Base-by-base conservation (phyloP, 139 green algal species). In the Tetraselmis chui region DNA sequence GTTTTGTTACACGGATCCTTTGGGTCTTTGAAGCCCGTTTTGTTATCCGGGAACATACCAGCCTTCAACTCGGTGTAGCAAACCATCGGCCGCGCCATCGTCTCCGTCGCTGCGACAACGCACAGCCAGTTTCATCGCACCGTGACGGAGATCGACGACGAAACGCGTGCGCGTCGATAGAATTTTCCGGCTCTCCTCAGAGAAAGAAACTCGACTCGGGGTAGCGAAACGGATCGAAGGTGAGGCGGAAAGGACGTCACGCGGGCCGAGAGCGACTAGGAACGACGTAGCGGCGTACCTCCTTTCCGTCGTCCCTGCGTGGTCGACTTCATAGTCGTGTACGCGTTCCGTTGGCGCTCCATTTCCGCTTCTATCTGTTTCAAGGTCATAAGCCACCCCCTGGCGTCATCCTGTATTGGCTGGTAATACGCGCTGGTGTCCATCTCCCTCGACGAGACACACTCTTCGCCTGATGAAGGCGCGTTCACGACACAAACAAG, bases 21-120 rank as follows among this genome's bases (percentile, higher is more conserved):
- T 26, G 77, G 77, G 77, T 80, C 77, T 29, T 80, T 80, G 77
- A 80, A 80, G 24, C 77, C 77, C 2, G 77, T 80, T 29, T 58
- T 80, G 29, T 80, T 80, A 29, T 59, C 32, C 28, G 24, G n/a
- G 18, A 80, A 80, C 29, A 32, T 31, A 23, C 31, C 77, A 5
- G 29, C 77, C 24, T 59, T 80, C 24, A 80, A 27, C 77, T 80
- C 77, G 23, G 31, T 80, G 77, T 29, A 80, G n/a, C 28, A 32
- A 18, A 80, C 32, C 24, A 80, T 27, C 2, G 77, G 32, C 77
- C 58, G 45, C 18, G 31, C 22, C 77, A 80, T 80, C 23, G 77
- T 80, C 28, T 80, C 26, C 2, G 77, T 80, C 23, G 31, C 77
- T 80, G 45, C 18, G 5, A 25, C 5, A 5, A 18, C 45, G 45